These are phyloP conservation scores for Cutaneotrichosporon mucoides DNA, from an alignment of 1,284 basidiomycete species.

Conservation along the genomic window DNA sequence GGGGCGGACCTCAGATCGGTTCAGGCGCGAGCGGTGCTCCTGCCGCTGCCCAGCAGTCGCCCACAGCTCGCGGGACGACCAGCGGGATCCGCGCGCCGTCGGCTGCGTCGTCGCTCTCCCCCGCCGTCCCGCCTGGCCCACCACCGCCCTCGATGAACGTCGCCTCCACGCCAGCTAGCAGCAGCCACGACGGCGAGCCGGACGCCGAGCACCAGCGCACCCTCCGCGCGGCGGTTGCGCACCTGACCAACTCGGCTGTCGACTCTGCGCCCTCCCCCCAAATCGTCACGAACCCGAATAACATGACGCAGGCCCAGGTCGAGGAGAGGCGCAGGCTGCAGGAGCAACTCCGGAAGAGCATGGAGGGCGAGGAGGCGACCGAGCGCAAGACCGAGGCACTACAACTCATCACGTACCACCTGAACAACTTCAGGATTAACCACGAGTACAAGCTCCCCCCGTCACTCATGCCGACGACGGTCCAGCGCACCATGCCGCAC, in stretches of 20 bases:
- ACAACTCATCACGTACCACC: constrained; percentile 63
- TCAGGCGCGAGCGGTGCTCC: not conserved
- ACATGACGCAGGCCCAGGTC: constrained; percentile 30
- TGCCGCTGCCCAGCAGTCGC: too few species aligned
- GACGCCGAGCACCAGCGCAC: constrained; percentile 16
- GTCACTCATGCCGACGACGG: constrained; percentile 74
- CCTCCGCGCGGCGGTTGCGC: constrained; percentile 21
- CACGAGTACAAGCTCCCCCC: constrained; percentile 78
- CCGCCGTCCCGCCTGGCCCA: not conserved
- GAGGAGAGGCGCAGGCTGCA: constrained; percentile 30
- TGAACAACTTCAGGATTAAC: constrained; percentile 62
- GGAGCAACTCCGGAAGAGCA: constrained; percentile 29
- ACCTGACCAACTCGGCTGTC: constrained; percentile 10
- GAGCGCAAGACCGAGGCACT: constrained; percentile 39
- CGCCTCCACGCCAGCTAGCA: not conserved
- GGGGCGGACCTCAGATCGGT: not conserved
- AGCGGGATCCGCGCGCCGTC: not conserved
- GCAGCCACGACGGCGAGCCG: constrained; percentile 3
- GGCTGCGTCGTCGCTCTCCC: not conserved
- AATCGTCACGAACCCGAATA: constrained; percentile 19
- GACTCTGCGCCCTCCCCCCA: constrained; percentile 7
- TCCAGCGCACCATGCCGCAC: constrained; percentile 82
- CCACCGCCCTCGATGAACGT: not conserved
- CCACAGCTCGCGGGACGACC: not conserved
- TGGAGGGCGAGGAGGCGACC: constrained; percentile 25